Evolutionary conservation across 2,329 filamentous ascomycete genomes (phyloP).

Genomic region (Spiromastix sp.): DNA sequence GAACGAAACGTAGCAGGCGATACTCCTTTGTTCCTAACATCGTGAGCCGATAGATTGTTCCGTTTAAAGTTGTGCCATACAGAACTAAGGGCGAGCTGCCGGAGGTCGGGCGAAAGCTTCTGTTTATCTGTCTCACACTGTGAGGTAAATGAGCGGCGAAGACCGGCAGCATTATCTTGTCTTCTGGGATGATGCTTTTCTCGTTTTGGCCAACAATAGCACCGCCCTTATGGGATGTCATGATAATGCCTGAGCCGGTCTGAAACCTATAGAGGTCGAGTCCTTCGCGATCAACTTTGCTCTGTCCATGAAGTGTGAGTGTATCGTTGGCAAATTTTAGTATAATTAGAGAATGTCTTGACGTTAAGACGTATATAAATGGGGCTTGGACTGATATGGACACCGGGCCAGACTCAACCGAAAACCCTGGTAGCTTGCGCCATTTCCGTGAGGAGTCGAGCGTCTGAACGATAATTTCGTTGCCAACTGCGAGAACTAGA

Average conservation of each 20-base stretch:
- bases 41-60: conserved; percentile 59
- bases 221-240: conserved; percentile 43
- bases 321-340: conserved; percentile 31
- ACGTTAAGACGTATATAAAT: conserved; percentile 45
- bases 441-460: conserved; percentile 35
- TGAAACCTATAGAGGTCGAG: conserved; percentile 30
- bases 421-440: conserved; percentile 26
- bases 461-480: conserved; percentile 32
- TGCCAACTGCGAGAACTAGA: conserved; percentile 37
- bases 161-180: conserved; percentile 22
- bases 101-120: conserved; percentile 6
- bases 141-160: conserved; percentile 22
- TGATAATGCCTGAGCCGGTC: conserved; percentile 32
- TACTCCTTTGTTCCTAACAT: conserved; percentile 54
- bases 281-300: conserved; percentile 22
- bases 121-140: conserved; percentile 5
- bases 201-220: conserved; percentile 34
- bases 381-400: conserved; percentile 38
- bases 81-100: conserved; percentile 34
- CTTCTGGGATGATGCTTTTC: conserved; percentile 14
- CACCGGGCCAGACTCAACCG: conserved; percentile 39
- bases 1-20: conserved; percentile 61
- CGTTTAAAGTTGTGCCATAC: conserved; percentile 59
- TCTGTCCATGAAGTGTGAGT: conserved; percentile 24
- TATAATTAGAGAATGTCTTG: conserved; percentile 42